phyloP scores from a whole-genome alignment of 2,329 filamentous ascomycete species.

The Aspergillus udagawae region DNA sequence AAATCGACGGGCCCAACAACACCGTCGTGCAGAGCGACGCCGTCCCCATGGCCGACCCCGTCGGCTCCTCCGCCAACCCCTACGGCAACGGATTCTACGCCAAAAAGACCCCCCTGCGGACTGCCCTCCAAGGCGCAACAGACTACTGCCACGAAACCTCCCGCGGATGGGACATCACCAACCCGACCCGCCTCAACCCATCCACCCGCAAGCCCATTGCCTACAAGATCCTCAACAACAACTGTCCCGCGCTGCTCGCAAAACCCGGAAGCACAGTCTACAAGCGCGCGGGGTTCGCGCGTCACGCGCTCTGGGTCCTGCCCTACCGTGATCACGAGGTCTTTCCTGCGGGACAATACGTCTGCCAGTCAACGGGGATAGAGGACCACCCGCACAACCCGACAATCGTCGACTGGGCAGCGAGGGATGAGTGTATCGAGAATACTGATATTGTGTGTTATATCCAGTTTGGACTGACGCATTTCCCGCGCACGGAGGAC shows the following conservation, averaged over 20 bases:
- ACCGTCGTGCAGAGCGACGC: slow-evolving; percentile 58
- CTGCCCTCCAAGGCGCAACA: slow-evolving; percentile 45
- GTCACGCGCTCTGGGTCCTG: slow-evolving; percentile 57
- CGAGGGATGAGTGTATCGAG: slow-evolving; percentile 49
- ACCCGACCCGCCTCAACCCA: slow-evolving; percentile 21
- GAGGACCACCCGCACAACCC: slow-evolving; percentile 38
- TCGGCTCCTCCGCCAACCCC: slow-evolving; percentile 62
- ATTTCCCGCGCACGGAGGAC: slow-evolving; percentile 49
- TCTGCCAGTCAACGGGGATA: slow-evolving; percentile 53
- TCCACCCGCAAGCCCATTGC: slow-evolving; percentile 22
- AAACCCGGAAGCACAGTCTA: slow-evolving; percentile 53
- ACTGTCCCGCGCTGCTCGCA: slow-evolving; percentile 37
- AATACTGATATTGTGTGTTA: slow-evolving; percentile 56
- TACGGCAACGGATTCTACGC: slow-evolving; percentile 57
- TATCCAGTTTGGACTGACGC: slow-evolving; percentile 56
- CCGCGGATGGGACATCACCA: slow-evolving; percentile 26
- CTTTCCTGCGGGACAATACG: slow-evolving; percentile 57
- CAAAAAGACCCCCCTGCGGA: slow-evolving; percentile 42
- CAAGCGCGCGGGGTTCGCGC: slow-evolving; percentile 57
- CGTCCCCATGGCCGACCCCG: slow-evolving; percentile 9
- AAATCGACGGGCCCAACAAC: slow-evolving; percentile 78
- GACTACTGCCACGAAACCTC: slow-evolving; percentile 52
- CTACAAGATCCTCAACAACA: slow-evolving; percentile 26
- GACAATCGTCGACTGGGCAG: slow-evolving; percentile 38
- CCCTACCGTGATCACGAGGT: slow-evolving; percentile 56